Percentiles rank a stretch among this genome's conserved stretches.
Evolutionary conservation across 805 yeast species (phyloP).

Genomic region (Groenewaldozyma tartarivorans): DNA sequence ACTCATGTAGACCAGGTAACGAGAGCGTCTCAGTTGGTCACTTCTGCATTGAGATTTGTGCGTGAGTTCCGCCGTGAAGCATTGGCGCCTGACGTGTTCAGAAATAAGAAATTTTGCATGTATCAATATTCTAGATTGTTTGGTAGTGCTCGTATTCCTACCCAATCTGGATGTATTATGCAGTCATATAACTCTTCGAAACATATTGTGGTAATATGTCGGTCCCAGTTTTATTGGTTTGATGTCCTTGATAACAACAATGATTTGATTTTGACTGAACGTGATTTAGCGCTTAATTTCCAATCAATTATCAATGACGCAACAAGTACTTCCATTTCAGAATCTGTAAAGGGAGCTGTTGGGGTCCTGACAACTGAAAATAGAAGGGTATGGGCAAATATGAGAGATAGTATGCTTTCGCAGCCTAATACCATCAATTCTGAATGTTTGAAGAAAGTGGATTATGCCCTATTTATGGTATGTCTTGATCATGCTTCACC

Average conservation of each 20-base stretch:
- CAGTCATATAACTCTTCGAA: slow-evolving; percentile 68
- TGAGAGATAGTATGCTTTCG: slow-evolving; percentile 42
- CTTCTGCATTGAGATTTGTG: slow-evolving; percentile 69
- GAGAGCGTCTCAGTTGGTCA: slow-evolving; percentile 71
- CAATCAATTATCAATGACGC: slow-evolving; percentile 73
- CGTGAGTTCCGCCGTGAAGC: slow-evolving; percentile 70
- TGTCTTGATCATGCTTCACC: slow-evolving; percentile 74
- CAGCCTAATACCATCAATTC: slow-evolving; percentile 39
- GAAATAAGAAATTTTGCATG: slow-evolving; percentile 67
- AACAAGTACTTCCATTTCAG: slow-evolving; percentile 37
- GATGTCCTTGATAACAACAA: slow-evolving; percentile 73
- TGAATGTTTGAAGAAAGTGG: slow-evolving; percentile 67
- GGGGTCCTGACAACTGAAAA: slow-evolving; percentile 89
- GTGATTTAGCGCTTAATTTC: slow-evolving; percentile 65
- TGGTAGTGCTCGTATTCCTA: slow-evolving; percentile 83
- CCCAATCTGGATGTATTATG: slow-evolving; percentile 72
- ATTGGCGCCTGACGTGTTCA: slow-evolving; percentile 58
- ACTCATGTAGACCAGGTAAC: slow-evolving; percentile 42
- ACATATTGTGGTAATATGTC: slow-evolving; percentile 73
- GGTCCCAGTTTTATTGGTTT: slow-evolving; percentile 91
- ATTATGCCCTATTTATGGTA: slow-evolving; percentile 71
- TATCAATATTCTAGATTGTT: slow-evolving; percentile 81
- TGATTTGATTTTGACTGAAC: slow-evolving; percentile 63
- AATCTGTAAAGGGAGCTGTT: slow-evolving; percentile 66
- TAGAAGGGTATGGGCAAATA: slow-evolving; percentile 75